Percentiles rank a stretch among this genome's conserved stretches.
Conservation (phyloP, 495 filamentous ascomycete species). For the Penicillium diatomitis region DNA sequence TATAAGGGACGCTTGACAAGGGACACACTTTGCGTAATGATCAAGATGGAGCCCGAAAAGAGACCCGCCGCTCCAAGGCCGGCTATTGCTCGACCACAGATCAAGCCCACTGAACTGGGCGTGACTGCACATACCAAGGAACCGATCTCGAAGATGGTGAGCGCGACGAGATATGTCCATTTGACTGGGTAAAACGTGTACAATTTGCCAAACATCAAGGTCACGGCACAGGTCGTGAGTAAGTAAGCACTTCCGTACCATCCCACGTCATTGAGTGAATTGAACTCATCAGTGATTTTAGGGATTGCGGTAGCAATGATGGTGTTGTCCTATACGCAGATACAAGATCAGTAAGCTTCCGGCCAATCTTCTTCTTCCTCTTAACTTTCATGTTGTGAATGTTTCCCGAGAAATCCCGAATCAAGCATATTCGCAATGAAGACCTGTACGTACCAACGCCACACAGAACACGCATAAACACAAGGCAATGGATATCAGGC, state of each 20-base stretch:
- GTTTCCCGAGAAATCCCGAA: too few relatives aligned
- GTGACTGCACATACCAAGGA: constrained; percentile 74
- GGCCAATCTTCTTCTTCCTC: too few relatives aligned
- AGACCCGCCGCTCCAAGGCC: constrained; percentile 79
- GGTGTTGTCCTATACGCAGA: constrained; percentile 48
- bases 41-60: constrained; percentile 73
- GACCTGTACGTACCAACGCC: constrained; percentile 42
- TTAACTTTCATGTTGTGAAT: too few relatives aligned
- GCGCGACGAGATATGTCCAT: constrained; percentile 59
- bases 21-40: constrained; percentile 68
- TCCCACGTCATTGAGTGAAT: constrained; percentile 65
- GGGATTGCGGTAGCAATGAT: constrained; percentile 84
- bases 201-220: constrained; percentile 66
- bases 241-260: constrained; percentile 70
- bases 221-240: constrained; percentile 63
- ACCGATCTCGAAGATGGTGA: constrained; percentile 77
- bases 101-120: constrained; percentile 63
- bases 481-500: constrained; percentile 50
- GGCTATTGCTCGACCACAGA: constrained; percentile 76
- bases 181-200: constrained; percentile 76
- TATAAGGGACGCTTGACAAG: constrained; percentile 62
- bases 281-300: constrained; percentile 71
- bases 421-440: neutral
- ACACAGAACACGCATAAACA: constrained; percentile 57
- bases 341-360: neutral